These are phyloP conservation scores for Crataegus laevigata DNA, from an alignment of 306 rosid species.

Conservation along the genomic window DNA sequence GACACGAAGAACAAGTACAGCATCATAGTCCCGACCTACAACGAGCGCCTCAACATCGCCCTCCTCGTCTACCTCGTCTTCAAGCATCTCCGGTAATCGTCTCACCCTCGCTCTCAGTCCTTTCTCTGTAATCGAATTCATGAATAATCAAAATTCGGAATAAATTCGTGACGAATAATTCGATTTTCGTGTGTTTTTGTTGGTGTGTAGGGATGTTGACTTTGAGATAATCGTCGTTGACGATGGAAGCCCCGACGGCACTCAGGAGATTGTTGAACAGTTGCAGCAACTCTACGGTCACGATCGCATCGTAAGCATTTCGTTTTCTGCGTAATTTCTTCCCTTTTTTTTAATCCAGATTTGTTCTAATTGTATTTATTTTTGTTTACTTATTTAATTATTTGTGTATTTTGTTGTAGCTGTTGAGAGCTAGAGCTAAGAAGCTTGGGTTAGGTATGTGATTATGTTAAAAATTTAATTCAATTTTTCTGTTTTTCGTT, in stretches of 20 bases:
- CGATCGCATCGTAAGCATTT: constrained; percentile 69
- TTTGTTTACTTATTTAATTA: background rate
- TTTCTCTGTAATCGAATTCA: background rate
- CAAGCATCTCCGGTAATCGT: constrained; percentile 65
- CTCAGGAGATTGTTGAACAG: constrained; percentile 76
- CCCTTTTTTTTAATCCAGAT: background rate
- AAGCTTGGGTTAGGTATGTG: constrained; percentile 84
- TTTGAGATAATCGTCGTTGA: constrained; percentile 86
- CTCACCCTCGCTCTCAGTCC: constrained; percentile 12
- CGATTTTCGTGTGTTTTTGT: background rate
- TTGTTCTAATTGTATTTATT: background rate
- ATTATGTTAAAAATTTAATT: background rate
- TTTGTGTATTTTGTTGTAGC: constrained; percentile 34
- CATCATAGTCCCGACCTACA: constrained; percentile 81
- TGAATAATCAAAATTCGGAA: background rate
- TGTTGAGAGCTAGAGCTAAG: constrained; percentile 79
- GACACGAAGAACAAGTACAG: constrained; percentile 61
- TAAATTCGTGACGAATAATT: background rate
- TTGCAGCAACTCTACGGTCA: constrained; percentile 81
- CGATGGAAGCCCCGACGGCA: constrained; percentile 98
- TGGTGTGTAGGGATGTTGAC: constrained; percentile 55
- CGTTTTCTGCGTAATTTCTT: background rate
- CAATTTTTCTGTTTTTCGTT: background rate
- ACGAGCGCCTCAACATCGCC: constrained; percentile 87
- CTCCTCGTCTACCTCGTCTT: constrained; percentile 80